Conservation (phyloP, 2,329 filamentous ascomycete species). For the Colletotrichum sansevieriae region DNA sequence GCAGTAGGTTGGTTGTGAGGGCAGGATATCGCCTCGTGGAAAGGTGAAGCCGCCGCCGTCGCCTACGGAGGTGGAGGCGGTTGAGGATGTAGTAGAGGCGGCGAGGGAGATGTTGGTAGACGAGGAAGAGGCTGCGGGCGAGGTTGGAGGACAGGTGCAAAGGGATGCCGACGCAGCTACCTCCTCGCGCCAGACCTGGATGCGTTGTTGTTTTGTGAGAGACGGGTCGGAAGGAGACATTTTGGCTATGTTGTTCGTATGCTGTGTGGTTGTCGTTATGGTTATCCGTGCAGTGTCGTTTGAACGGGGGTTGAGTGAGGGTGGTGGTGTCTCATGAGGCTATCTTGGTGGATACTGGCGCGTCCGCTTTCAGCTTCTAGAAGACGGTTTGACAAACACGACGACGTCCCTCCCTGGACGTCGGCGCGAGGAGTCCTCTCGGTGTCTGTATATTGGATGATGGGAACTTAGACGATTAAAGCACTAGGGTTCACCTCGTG, state of each 20-base stretch:
- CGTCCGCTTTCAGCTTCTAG: slow-evolving; percentile 3
- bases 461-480: neutral
- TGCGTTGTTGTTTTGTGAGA: slow-evolving; percentile 48
- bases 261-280: neutral
- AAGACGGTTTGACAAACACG: neutral
- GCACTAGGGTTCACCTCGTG: neutral
- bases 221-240: slow-evolving; percentile 30
- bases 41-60: slow-evolving; percentile 41
- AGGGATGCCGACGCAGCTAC: slow-evolving; percentile 54
- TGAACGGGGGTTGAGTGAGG: too few species aligned
- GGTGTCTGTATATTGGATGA: slow-evolving; percentile 20
- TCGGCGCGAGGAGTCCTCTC: neutral
- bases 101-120: slow-evolving; percentile 41
- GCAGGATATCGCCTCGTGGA: slow-evolving; percentile 38
- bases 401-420: slow-evolving; percentile 2
- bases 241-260: neutral
- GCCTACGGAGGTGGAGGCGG: slow-evolving; percentile 23
- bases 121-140: slow-evolving; percentile 47
- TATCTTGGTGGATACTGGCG: neutral
- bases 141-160: slow-evolving; percentile 50
- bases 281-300: neutral
- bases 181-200: slow-evolving; percentile 65
- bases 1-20: slow-evolving; percentile 32
- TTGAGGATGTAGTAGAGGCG: slow-evolving; percentile 44
- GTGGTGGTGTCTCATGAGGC: neutral